These are phyloP conservation scores for Glycine soja DNA, from an alignment of 306 rosid genomes.

Conservation along the genomic window DNA sequence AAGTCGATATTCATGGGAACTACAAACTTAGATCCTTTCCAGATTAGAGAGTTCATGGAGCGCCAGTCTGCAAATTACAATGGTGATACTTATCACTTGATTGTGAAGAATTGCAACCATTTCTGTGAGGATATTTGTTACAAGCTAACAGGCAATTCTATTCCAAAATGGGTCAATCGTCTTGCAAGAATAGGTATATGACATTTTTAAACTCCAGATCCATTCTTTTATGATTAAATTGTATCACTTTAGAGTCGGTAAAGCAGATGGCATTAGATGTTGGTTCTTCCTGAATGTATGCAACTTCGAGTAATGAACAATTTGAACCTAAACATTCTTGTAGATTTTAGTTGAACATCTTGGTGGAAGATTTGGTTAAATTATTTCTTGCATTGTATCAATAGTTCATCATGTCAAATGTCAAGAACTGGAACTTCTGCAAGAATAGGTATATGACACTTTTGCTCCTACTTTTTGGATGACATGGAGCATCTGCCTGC, in stretches of 20 bases:
- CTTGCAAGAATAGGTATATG: constrained; percentile 84
- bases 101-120: constrained; percentile 93
- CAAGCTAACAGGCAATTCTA: constrained; percentile 77
- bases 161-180: constrained; percentile 97
- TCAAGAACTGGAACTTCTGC: not conserved
- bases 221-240: not conserved
- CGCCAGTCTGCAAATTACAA: constrained; percentile 71
- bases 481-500: not conserved
- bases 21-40: constrained; percentile 85
- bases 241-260: constrained; percentile 11
- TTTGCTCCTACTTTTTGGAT: constrained; percentile 14
- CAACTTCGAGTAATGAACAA: not conserved
- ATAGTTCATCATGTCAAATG: constrained; percentile 5
- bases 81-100: constrained; percentile 88
- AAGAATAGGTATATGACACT: not conserved
- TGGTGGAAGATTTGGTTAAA: constrained; percentile 4
- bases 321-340: not conserved
- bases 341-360: not conserved
- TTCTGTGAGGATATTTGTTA: constrained; percentile 82
- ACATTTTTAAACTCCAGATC: constrained; percentile 27
- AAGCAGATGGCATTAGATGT: constrained; percentile 21
- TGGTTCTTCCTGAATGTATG: constrained; percentile 33
- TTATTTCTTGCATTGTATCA: constrained; percentile 17
- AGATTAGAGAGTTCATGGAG: constrained; percentile 90
- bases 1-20: constrained; percentile 91